phyloP scores from a whole-genome alignment of 768 basidiomycete genomes.

The Collybia nuda region DNA sequence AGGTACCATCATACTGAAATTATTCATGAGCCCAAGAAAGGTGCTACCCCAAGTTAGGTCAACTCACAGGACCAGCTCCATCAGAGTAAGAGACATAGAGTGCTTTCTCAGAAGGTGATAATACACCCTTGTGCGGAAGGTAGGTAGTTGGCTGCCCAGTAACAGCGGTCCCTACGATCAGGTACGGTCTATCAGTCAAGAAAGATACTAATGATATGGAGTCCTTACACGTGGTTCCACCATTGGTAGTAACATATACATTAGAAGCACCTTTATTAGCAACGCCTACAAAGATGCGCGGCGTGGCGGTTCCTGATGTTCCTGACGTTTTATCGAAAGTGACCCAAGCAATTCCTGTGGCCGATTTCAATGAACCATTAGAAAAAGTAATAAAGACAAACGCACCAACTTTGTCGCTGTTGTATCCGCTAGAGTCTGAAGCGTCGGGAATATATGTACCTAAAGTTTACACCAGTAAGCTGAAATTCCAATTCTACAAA shows the following conservation, averaged over 20 bases:
- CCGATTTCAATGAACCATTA: neutral
- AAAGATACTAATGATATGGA: no score
- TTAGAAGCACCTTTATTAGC: slow-evolving; percentile 54
- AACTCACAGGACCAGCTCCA: slow-evolving; percentile 55
- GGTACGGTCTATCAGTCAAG: neutral
- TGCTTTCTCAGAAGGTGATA: slow-evolving; percentile 54
- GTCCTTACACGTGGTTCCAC: slow-evolving; percentile 52
- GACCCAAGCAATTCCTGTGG: slow-evolving; percentile 54
- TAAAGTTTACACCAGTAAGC: slow-evolving; percentile 12
- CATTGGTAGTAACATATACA: slow-evolving; percentile 56
- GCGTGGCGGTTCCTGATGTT: slow-evolving; percentile 49
- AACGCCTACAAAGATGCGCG: slow-evolving; percentile 69
- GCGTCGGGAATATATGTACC: slow-evolving; percentile 56
- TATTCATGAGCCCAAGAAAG: neutral
- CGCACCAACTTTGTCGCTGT: slow-evolving; percentile 37
- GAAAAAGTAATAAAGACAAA: neutral
- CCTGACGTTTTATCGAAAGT: slow-evolving; percentile 65
- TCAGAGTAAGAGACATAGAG: slow-evolving; percentile 64
- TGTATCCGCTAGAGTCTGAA: slow-evolving; percentile 46
- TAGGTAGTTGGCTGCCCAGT: slow-evolving; percentile 56
- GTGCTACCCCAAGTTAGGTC: neutral
- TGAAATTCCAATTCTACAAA: neutral
- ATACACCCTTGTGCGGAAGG: slow-evolving; percentile 66
- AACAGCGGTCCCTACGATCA: slow-evolving; percentile 49
- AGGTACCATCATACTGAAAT: slow-evolving; percentile 51